Percentiles rank a stretch among this genome's conserved stretches.
Conservation (phyloP, 345 rosid genomes). For the Litchi chinensis region DNA sequence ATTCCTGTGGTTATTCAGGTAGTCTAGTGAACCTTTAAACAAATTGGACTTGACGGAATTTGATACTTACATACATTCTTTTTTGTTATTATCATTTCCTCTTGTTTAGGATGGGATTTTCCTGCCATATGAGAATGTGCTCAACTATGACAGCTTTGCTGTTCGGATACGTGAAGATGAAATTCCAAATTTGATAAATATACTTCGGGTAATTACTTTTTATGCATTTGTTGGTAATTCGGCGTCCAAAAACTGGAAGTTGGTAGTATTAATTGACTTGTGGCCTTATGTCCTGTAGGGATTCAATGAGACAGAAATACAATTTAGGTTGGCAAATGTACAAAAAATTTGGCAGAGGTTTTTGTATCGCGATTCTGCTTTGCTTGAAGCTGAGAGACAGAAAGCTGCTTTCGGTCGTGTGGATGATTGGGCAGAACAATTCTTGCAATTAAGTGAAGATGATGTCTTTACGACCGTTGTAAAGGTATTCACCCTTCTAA, state of each 20-base stretch:
- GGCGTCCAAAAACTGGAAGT: slow-evolving; percentile 1
- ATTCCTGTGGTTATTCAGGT: slow-evolving; percentile 98
- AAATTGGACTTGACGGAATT: neutral
- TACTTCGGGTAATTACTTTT: slow-evolving; percentile 67
- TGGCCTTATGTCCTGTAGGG: slow-evolving; percentile 41
- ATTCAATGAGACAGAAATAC: slow-evolving; percentile 73
- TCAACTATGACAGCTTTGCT: slow-evolving; percentile 93
- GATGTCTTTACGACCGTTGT: slow-evolving; percentile 84
- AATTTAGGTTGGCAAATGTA: slow-evolving; percentile 64
- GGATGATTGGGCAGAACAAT: slow-evolving; percentile 74
- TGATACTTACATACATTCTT: neutral
- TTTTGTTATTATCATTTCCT: slow-evolving; percentile 26
- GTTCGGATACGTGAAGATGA: slow-evolving; percentile 81
- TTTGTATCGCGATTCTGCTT: slow-evolving; percentile 72
- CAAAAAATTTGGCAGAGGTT: slow-evolving; percentile 90
- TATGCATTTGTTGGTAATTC: neutral
- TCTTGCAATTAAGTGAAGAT: slow-evolving; percentile 62
- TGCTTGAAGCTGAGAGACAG: slow-evolving; percentile 93
- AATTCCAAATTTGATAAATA: slow-evolving; percentile 81
- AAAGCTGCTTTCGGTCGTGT: slow-evolving; percentile 41
- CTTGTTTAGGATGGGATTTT: slow-evolving; percentile 83
- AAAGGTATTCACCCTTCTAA: slow-evolving; percentile 56
- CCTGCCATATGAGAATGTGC: slow-evolving; percentile 90
- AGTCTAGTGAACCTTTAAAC: neutral
- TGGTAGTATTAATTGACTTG: slow-evolving; percentile 13